phyloP scores from a whole-genome alignment of 306 rosid genomes.

The Quercus dentata region DNA sequence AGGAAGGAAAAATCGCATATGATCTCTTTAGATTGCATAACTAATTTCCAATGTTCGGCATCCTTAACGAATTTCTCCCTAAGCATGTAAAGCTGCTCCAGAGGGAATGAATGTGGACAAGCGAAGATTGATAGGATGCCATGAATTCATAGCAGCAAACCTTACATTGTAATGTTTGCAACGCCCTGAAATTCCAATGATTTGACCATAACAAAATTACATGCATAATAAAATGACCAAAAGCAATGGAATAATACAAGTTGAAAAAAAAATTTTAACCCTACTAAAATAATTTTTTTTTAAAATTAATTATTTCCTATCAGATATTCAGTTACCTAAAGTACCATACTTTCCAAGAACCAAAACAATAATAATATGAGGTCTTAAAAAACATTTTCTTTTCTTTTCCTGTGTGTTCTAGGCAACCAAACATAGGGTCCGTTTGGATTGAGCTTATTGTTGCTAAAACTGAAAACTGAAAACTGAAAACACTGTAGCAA shows the following conservation, averaged over 20 bases:
- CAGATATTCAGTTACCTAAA: background rate
- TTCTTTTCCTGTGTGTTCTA: background rate
- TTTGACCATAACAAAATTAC: background rate
- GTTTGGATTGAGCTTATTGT: too few relatives aligned
- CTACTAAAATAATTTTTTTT: background rate
- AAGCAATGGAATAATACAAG: background rate
- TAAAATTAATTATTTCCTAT: background rate
- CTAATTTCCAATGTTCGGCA: background rate
- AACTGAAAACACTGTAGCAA: too few relatives aligned
- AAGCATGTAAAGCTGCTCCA: conserved; percentile 33
- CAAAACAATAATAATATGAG: background rate
- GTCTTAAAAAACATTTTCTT: background rate
- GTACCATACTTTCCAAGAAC: background rate
- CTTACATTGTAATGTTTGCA: background rate
- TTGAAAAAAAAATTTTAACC: too few relatives aligned
- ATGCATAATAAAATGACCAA: background rate
- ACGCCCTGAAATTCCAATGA: conserved; percentile 4
- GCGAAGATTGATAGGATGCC: conserved; percentile 38
- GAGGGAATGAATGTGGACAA: conserved; percentile 30
- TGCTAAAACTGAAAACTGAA: too few relatives aligned
- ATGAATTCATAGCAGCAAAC: conserved; percentile 33
- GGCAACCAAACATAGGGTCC: background rate
- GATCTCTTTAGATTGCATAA: conserved; percentile 17
- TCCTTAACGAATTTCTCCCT: conserved; percentile 12
- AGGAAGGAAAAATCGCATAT: conserved; percentile 18